Evolutionary conservation across 805 yeast species (phyloP), one percentile per base, ranked within the genome.

Genomic region (Cyberlindnera euphorbiae): DNA sequence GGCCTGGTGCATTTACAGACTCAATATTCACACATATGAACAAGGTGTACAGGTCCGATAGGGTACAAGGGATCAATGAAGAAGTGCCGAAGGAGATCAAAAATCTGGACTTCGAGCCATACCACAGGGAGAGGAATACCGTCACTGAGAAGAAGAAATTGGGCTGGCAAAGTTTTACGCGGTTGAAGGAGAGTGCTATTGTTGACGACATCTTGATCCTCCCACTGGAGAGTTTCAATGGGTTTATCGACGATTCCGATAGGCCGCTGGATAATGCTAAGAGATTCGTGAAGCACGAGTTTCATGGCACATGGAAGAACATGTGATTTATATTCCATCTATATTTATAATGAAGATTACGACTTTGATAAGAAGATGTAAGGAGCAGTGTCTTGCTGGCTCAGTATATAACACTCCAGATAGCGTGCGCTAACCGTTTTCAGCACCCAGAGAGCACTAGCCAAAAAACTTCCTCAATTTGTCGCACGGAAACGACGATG

Each of bases 1-100:
- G 80, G 0, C 63, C 71, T 11, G 77, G 71, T 1, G 46, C 62
- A 3, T 73, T 75, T 64, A 72, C 80, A 3, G 76, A 73, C 39
- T 57, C 63, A 2, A 49, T 73, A 5, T 60, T 71, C 51, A 53
- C 54, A 9, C 72, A 71, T 49, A 50, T 75, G 48, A 75, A 74
- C 51, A 42, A 74, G 32, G 22, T 46, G 6, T 21, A 16, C 16
- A 15, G 25, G 6, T 18, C 26, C 4, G 33, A 28, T 26, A 23
- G 26, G 8, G 13, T 24, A 21, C 3, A 21, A 3, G 30, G 30
- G 3, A 17, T 39, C 23, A 42, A 47, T 15, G 11, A 9, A 8
- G 74, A 53, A 69, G 62, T 17, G 64, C 73, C 28, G 55, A 71
- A 33, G 58, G 16, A 17, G 6, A 22, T 45, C 5, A 30, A 42